Evolutionary conservation across 352 stramenopile species (phyloP).

Genomic region (Pythium dissimile): DNA sequence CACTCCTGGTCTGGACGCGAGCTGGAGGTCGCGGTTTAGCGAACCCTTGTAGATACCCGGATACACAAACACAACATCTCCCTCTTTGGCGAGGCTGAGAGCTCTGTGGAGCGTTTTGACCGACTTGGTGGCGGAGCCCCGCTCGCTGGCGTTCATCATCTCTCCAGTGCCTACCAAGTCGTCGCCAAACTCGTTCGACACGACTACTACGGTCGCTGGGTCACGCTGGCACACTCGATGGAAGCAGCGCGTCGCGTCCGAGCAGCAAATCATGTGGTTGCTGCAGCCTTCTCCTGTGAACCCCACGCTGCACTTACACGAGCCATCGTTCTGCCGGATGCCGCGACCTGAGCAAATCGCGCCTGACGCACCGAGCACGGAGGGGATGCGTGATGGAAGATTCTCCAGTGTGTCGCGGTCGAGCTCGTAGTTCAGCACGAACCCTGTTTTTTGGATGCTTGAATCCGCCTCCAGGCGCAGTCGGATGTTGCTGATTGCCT

Average conservation of each 20-base stretch:
- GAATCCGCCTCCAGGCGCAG: constrained; percentile 42
- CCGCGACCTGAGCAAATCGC: constrained; percentile 41
- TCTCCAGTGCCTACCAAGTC: constrained; percentile 43
- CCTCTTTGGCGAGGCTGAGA: constrained; percentile 29
- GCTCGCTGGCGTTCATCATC: constrained; percentile 53
- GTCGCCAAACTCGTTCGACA: constrained; percentile 51
- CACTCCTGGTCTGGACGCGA: constrained; percentile 17
- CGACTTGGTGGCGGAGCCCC: constrained; percentile 48
- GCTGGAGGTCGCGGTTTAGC: constrained; percentile 31
- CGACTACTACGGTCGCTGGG: constrained; percentile 36
- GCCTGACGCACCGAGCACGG: constrained; percentile 17
- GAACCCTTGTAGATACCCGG: constrained; percentile 42
- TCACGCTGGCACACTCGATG: constrained; percentile 38
- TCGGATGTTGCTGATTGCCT: constrained; percentile 23
- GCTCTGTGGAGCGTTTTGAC: constrained; percentile 41
- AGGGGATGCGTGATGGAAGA: constrained; percentile 24
- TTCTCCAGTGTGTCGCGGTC: constrained; percentile 20
- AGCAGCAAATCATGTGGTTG: constrained; percentile 61
- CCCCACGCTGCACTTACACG: constrained; percentile 57
- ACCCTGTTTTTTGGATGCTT: constrained; percentile 37
- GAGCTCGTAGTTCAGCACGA: constrained; percentile 43
- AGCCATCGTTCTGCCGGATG: constrained; percentile 23
- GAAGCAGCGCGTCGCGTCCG: constrained; percentile 30
- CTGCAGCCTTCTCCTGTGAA: constrained; percentile 68
- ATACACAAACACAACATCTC: constrained; percentile 49